These are phyloP conservation scores for Rubus parviflorus DNA, from an alignment of 306 rosid genomes.

Conservation along the genomic window DNA sequence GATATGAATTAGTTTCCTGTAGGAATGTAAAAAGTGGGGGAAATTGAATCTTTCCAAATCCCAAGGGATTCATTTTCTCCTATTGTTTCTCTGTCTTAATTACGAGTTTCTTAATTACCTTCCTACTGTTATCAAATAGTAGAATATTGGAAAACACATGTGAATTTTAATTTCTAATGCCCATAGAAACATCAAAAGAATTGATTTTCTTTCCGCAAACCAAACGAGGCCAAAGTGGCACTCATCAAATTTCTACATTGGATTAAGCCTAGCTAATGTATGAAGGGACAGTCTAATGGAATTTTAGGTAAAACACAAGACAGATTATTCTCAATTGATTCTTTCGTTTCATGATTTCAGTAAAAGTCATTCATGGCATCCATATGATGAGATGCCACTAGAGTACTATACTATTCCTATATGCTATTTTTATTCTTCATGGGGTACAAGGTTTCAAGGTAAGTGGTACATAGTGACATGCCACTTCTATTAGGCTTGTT, in stretches of 20 bases:
- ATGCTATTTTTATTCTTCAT: background rate
- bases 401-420: background rate
- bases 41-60: too few species aligned
- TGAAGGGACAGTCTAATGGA: background rate
- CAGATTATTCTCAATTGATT: slow-evolving; percentile 6
- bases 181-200: too few species aligned
- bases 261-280: background rate
- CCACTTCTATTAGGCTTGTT: background rate
- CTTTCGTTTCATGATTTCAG: background rate
- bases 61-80: too few species aligned
- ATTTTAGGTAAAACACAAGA: background rate
- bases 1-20: too few species aligned
- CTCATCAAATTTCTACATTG: background rate
- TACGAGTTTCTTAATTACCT: too few species aligned
- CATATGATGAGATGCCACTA: background rate
- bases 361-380: background rate
- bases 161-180: too few species aligned
- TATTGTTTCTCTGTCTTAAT: too few species aligned
- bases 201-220: too few species aligned
- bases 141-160: too few species aligned
- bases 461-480: background rate
- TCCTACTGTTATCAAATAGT: too few species aligned
- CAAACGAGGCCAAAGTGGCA: background rate
- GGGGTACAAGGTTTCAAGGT: background rate
- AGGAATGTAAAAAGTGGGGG: too few species aligned